phyloP scores from a whole-genome alignment of 768 basidiomycete genomes.

The Lactarius tabidus region DNA sequence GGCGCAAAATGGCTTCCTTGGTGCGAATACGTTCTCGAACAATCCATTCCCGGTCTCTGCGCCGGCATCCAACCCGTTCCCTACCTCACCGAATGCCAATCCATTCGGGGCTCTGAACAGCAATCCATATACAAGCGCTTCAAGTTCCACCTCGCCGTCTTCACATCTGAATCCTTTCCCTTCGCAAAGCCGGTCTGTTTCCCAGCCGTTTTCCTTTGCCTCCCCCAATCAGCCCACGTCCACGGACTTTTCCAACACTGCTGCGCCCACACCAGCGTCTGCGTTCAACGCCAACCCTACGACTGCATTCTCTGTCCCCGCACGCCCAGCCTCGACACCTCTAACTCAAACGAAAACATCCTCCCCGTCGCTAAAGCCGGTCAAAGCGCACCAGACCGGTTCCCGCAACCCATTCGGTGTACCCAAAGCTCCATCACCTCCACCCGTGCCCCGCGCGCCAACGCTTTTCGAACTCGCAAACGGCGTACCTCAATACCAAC shows the following conservation, averaged over 20 bases:
- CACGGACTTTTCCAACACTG: not conserved
- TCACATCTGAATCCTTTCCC: constrained; percentile 12
- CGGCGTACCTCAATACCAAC: constrained; percentile 34
- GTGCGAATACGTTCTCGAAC: constrained; percentile 5
- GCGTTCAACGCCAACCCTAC: constrained; percentile 25
- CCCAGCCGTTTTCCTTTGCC: constrained; percentile 17
- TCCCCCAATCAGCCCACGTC: constrained; percentile 1
- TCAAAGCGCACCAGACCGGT: constrained; percentile 88
- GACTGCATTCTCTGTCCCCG: constrained; percentile 33
- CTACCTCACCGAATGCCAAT: constrained; percentile 3
- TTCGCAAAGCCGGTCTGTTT: not conserved
- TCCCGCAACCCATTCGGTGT: constrained; percentile 94
- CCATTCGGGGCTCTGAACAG: constrained; percentile 4
- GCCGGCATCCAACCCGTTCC: constrained; percentile 18
- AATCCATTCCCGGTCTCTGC: constrained; percentile 12
- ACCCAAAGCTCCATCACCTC: constrained; percentile 48
- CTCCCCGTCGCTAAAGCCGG: constrained; percentile 52
- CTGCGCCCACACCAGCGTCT: constrained; percentile 25
- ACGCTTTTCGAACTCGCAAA: constrained; percentile 77
- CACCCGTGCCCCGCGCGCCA: constrained; percentile 70
- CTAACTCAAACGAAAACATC: constrained; percentile 41
- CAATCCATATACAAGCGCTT: not conserved
- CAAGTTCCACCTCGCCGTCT: not conserved
- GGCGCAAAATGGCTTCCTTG: constrained; percentile 9
- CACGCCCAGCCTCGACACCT: constrained; percentile 72